Conservation (phyloP, 2,329 filamentous ascomycete species). For the Penicillium sp. region DNA sequence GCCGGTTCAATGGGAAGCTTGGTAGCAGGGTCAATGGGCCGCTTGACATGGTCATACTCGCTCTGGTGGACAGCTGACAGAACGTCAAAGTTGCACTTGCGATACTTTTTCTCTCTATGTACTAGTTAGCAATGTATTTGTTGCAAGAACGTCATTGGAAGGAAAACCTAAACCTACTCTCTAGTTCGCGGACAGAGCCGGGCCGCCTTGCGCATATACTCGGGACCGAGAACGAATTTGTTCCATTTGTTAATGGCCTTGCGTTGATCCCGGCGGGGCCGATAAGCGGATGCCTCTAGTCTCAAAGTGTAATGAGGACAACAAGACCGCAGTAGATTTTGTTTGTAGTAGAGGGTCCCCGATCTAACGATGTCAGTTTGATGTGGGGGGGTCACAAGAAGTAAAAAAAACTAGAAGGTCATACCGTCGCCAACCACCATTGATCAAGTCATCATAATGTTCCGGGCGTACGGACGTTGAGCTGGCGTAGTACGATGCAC, state of each 20-base stretch:
- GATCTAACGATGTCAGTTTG: slow-evolving; percentile 36
- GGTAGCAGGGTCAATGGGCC: slow-evolving; percentile 46
- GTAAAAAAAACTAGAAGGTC: slow-evolving; percentile 1
- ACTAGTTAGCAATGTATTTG: slow-evolving; percentile 9
- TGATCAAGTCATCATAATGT: slow-evolving; percentile 50
- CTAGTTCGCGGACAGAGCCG: slow-evolving; percentile 46
- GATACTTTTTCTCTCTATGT: slow-evolving; percentile 45
- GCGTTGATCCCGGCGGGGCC: slow-evolving; percentile 47
- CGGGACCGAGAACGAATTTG: slow-evolving; percentile 47
- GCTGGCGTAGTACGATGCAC: slow-evolving; percentile 48
- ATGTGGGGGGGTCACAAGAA: background rate
- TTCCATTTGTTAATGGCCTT: slow-evolving; percentile 51
- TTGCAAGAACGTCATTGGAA: background rate
- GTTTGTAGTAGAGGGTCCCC: slow-evolving; percentile 51
- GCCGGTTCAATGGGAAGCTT: slow-evolving; percentile 48
- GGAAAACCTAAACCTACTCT: slow-evolving; percentile 40
- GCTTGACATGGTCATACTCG: slow-evolving; percentile 46
- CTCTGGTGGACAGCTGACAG: slow-evolving; percentile 42
- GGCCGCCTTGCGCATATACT: slow-evolving; percentile 48
- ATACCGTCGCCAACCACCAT: slow-evolving; percentile 52
- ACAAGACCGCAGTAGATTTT: slow-evolving; percentile 69
- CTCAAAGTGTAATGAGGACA: slow-evolving; percentile 74
- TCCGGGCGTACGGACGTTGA: slow-evolving; percentile 45
- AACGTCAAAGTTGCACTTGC: slow-evolving; percentile 47
- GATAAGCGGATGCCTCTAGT: slow-evolving; percentile 45